Conservation (phyloP, 2,329 filamentous ascomycete species). For the Allantophomopsis lycopodina region DNA sequence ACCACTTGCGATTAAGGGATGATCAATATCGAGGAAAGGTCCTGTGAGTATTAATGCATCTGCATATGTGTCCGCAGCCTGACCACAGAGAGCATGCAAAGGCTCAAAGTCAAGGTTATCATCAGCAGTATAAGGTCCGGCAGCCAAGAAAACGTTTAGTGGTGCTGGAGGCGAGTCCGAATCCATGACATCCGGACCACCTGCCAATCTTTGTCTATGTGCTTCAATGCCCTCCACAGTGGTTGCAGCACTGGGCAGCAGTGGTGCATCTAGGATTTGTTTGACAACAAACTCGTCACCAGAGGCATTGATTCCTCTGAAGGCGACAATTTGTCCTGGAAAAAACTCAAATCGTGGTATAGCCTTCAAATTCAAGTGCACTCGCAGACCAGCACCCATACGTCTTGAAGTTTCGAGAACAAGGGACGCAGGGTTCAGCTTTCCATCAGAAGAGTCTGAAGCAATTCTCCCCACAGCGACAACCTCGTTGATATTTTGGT, state of each 20-base stretch:
- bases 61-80: slow-evolving; percentile 59
- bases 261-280: slow-evolving; percentile 61
- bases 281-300: slow-evolving; percentile 71
- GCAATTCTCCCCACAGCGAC: slow-evolving; percentile 86
- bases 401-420: slow-evolving; percentile 80
- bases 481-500: slow-evolving; percentile 72
- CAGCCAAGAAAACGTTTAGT: slow-evolving; percentile 62
- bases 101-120: slow-evolving; percentile 87
- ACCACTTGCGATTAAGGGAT: slow-evolving; percentile 71
- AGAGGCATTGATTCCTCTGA: slow-evolving; percentile 76
- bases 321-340: slow-evolving; percentile 83
- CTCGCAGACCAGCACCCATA: slow-evolving; percentile 67
- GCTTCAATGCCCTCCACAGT: slow-evolving; percentile 47
- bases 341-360: slow-evolving; percentile 71
- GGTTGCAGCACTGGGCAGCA: slow-evolving; percentile 63
- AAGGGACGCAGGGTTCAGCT: slow-evolving; percentile 71
- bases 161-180: slow-evolving; percentile 46
- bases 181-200: slow-evolving; percentile 48
- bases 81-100: slow-evolving; percentile 65
- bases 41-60: slow-evolving; percentile 73
- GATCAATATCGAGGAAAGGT: slow-evolving; percentile 84
- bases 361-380: slow-evolving; percentile 64
- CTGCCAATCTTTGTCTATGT: slow-evolving; percentile 55
- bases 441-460: slow-evolving; percentile 75
- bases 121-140: slow-evolving; percentile 85